Evolutionary conservation across 495 filamentous ascomycete species (phyloP).

Genomic region (Hypoxylon rickii): DNA sequence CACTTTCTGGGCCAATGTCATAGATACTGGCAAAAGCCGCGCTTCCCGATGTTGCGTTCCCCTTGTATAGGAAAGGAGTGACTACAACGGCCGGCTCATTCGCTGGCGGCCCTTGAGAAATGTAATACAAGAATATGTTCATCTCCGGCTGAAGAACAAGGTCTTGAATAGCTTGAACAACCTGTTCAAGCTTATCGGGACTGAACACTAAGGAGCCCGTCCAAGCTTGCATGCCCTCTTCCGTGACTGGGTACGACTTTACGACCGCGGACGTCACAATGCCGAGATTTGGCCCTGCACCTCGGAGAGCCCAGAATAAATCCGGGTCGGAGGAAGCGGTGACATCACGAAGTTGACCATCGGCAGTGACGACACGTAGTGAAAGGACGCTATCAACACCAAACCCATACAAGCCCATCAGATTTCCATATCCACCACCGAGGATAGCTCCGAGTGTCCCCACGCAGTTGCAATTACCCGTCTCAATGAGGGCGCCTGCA

Average conservation of each 20-base stretch:
- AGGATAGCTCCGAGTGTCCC: conserved; percentile 53
- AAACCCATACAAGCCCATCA: conserved; percentile 13
- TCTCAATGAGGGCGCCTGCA: conserved; percentile 15
- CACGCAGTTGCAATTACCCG: conserved; percentile 45
- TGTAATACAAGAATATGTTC: conserved; percentile 30
- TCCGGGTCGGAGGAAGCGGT: conserved; percentile 31
- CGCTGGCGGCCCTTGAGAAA: conserved; percentile 16
- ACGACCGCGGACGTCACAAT: conserved; percentile 49
- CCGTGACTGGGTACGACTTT: conserved; percentile 30
- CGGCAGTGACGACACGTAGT: conserved; percentile 48
- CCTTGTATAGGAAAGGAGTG: conserved; percentile 31
- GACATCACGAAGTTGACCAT: conserved; percentile 34
- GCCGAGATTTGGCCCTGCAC: conserved; percentile 58
- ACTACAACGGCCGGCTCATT: conserved; percentile 26
- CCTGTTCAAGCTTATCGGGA: conserved; percentile 33
- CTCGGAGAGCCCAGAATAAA: conserved; percentile 50
- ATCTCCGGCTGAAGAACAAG: conserved; percentile 34
- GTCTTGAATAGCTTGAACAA: conserved; percentile 35
- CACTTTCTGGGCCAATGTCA: conserved; percentile 32
- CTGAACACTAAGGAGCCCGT: conserved; percentile 44
- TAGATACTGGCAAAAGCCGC: conserved; percentile 35
- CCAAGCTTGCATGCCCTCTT: conserved; percentile 35
- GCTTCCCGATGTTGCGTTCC: conserved; percentile 19
- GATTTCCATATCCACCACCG: conserved; percentile 43
- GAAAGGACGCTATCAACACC: conserved; percentile 8